Evolutionary conservation across 371 early-diverging fungal genomes (phyloP), one percentile per base, ranked within the genome.

Genomic region (Apophysomyces sp.): DNA sequence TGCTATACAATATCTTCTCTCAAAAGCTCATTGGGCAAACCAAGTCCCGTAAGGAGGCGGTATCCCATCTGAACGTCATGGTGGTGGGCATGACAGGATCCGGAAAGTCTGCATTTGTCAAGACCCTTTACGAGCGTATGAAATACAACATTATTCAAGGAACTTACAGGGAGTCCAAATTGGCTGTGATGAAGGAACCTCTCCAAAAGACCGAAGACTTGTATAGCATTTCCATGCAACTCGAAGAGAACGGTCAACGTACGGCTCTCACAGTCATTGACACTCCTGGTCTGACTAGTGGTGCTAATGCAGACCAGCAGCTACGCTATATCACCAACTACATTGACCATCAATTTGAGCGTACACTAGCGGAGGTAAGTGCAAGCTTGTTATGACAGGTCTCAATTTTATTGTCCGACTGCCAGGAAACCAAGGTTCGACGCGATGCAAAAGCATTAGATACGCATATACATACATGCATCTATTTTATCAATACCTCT

Each of bases 401-500:
- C 5, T 41, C 30, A 28, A 40, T 32, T 32, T 24, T 57, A 89
- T 98, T 60, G 39, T 93, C 49, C 49, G 49, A 21, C 24, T 44
- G 8, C 94, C 68, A 87, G 88, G 86, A 88, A 77, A 72, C 78
- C 52, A 86, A 86, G 72, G 78, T 87, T 13, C 80, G 76, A 49
- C 84, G 93, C 54, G 89, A 91, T 72, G 84, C 88, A 18, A 89
- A 87, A 62, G 84, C 89, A 7, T 71, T 87, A 12, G 90, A 93
- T 65, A 92, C 94, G 68, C 92, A 96, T 51, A 90, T 99, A 30
- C 99, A 99, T 76, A 94, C 92, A 1, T 86, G 97, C 34, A 77
- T 99, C 24, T 98, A 97, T 79, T 97, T 98, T 71, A 89, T 98
- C 65, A 89, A 93, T 59, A 91, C 94, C 28, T 87, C 85, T n/a